Conservation (phyloP, 345 rosid species). For the Eutrema yunnanense region DNA sequence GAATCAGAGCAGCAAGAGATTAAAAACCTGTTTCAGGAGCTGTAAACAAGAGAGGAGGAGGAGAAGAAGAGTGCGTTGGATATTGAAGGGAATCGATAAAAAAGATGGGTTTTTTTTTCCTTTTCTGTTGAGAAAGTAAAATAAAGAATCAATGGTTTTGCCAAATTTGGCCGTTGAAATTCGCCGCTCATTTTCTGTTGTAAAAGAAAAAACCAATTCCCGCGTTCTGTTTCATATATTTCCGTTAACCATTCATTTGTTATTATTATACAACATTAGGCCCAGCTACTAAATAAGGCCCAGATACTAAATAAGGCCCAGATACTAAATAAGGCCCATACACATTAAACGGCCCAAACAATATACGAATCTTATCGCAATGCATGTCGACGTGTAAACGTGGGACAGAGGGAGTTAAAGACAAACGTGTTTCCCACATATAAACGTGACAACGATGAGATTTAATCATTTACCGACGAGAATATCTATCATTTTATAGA, state of each 20-base stretch:
- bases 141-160: slow-evolving; percentile 8
- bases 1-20: background rate
- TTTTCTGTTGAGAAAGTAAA: background rate
- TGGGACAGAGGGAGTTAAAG: too few species aligned
- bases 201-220: background rate
- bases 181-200: slow-evolving; percentile 20
- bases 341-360: background rate
- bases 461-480: background rate
- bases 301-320: background rate
- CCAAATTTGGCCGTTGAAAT: slow-evolving; percentile 25
- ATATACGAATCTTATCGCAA: background rate
- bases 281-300: background rate
- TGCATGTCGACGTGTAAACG: background rate
- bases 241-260: background rate
- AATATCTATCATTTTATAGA: background rate
- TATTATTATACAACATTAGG: background rate
- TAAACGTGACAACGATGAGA: slow-evolving; percentile 15
- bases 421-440: slow-evolving; percentile 14
- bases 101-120: background rate
- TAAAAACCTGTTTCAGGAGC: slow-evolving; percentile 12
- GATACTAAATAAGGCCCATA: background rate
- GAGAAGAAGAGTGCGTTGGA: background rate
- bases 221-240: slow-evolving; percentile 24
- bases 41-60: slow-evolving; percentile 1
- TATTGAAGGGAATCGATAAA: background rate